Evolutionary conservation across 352 stramenopile genomes (phyloP).

Genomic region (Blastocystis sp.): DNA sequence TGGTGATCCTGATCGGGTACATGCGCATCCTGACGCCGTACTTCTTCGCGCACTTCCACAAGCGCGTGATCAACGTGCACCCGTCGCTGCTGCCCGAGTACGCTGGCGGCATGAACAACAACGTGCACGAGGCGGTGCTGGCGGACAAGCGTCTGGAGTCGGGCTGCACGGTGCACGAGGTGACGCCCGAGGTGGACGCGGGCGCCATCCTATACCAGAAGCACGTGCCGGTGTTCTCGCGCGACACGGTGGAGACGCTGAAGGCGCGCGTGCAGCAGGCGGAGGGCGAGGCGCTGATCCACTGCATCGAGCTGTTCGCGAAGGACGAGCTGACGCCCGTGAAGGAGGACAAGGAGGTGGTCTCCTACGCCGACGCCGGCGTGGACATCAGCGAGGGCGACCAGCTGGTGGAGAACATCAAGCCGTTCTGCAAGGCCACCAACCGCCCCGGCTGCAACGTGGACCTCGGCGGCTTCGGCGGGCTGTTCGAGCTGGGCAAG

Average conservation of each 20-base stretch:
- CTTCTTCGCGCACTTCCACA: conserved; percentile 87
- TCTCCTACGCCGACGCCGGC: conserved; percentile 93
- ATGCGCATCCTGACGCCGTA: conserved; percentile 94
- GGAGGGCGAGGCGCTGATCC: conserved; percentile 88
- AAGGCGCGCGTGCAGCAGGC: conserved; percentile 93
- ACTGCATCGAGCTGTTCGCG: conserved; percentile 77
- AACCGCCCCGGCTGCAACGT: conserved; percentile 88
- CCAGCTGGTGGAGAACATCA: conserved; percentile 91
- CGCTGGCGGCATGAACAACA: conserved; percentile 97
- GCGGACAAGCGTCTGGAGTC: conserved; percentile 88
- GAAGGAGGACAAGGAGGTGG: conserved; percentile 74
- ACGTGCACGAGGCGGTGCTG: conserved; percentile 94
- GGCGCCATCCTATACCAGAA: conserved; percentile 95
- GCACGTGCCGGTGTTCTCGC: conserved; percentile 82
- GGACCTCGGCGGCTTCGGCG: conserved; percentile 92
- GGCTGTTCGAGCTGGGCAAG: conserved; percentile 91
- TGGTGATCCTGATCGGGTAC: conserved; percentile 97
- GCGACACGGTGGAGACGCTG: conserved; percentile 88
- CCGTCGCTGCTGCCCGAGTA: conserved; percentile 96
- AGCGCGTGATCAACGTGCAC: conserved; percentile 91
- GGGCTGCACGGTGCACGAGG: conserved; percentile 97
- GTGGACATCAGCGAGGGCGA: conserved; percentile 96
- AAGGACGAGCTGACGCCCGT: conserved; percentile 68
- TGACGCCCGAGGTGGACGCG: conserved; percentile 92
- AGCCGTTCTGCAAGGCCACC: conserved; percentile 94